phyloP scores from a whole-genome alignment of 179 eudicot genomes.

The Dionaea muscipula region DNA sequence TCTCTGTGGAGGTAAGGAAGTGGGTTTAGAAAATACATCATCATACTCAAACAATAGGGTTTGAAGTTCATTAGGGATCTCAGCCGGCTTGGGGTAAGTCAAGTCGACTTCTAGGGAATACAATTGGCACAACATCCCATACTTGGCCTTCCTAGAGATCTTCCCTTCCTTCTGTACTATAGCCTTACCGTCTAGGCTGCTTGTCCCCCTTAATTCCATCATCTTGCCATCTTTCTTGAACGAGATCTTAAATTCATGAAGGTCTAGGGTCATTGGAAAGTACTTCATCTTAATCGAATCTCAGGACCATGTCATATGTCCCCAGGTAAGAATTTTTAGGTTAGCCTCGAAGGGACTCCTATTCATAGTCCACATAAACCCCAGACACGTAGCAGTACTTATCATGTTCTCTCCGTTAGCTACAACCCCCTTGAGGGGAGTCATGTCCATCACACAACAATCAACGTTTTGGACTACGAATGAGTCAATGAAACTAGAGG shows the following conservation, averaged over 20 bases:
- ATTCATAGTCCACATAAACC: not conserved
- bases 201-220: not conserved
- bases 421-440: not conserved
- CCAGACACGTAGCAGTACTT: not conserved
- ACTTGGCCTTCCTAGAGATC: no score
- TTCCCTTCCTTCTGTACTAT: no score
- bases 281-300: not conserved
- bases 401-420: not conserved
- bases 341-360: not conserved
- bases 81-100: no score
- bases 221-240: not conserved
- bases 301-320: not conserved
- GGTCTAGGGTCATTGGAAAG: not conserved
- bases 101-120: no score
- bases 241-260: not conserved
- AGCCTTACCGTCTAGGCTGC: no score
- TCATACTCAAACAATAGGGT: not conserved
- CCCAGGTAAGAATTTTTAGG: not conserved
- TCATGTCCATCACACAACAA: not conserved
- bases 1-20: not conserved
- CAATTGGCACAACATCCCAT: no score
- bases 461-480: not conserved
- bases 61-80: no score
- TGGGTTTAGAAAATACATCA: not conserved
- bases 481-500: not conserved